Percentiles rank a stretch among this genome's conserved stretches.
Conservation (phyloP, 441 rosid genomes). For the Codiaeum variegatum region DNA sequence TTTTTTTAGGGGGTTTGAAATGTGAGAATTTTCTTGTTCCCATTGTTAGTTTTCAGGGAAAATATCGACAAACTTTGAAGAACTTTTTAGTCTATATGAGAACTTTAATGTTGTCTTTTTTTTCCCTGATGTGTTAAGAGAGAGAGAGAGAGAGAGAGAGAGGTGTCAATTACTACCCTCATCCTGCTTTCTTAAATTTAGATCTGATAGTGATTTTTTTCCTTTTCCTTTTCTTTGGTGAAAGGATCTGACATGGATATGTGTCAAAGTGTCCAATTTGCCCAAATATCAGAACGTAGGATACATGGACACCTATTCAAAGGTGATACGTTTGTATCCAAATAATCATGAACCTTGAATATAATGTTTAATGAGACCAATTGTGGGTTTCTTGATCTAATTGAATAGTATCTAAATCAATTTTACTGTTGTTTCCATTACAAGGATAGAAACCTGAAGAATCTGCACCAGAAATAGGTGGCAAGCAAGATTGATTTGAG, state of each 20-base stretch:
- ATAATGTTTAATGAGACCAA: neutral
- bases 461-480: constrained; percentile 32
- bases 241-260: constrained; percentile 23
- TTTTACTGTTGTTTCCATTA: constrained; percentile 9
- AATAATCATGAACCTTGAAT: neutral
- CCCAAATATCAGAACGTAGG: constrained; percentile 20
- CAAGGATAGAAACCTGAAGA: constrained; percentile 45
- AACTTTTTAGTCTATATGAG: neutral
- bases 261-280: constrained; percentile 18
- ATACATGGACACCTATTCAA: constrained; percentile 15
- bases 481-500: constrained; percentile 56
- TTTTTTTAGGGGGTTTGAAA: neutral
- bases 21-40: neutral
- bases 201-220: constrained; percentile 11
- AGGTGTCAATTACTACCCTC: neutral
- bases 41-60: neutral
- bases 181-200: constrained; percentile 1
- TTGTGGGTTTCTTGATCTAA: neutral
- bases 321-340: constrained; percentile 9
- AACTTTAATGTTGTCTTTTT: neutral
- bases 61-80: neutral
- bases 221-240: neutral
- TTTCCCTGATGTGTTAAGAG: neutral
- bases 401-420: neutral
- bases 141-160: neutral